phyloP scores from a whole-genome alignment of 2,329 filamentous ascomycete species.

The Phialophora chinensis region DNA sequence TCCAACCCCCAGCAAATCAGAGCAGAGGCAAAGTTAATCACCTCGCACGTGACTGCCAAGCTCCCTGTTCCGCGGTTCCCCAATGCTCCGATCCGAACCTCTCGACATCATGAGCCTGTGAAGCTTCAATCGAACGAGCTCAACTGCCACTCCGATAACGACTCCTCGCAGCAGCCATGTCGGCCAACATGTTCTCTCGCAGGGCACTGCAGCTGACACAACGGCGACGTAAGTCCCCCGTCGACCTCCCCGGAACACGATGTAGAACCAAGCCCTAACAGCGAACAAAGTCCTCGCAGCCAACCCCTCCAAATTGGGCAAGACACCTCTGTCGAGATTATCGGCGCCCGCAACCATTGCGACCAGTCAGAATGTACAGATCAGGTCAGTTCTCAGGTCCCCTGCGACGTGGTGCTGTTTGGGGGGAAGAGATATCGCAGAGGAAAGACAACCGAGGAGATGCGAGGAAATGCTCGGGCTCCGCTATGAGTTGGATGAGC shows the following conservation, averaged over 20 bases:
- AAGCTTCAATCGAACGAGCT: neutral
- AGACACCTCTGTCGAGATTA: conserved; percentile 49
- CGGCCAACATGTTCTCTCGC: conserved; percentile 54
- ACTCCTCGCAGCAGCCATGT: conserved; percentile 24
- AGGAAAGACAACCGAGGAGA: neutral
- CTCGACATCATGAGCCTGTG: conserved; percentile 17
- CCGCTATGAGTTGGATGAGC: neutral
- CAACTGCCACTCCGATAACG: neutral
- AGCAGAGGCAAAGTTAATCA: conserved; percentile 2
- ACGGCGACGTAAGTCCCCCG: conserved; percentile 53
- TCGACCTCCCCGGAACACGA: neutral
- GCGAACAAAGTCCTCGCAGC: conserved; percentile 51
- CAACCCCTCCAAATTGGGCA: conserved; percentile 51
- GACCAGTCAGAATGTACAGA: conserved; percentile 51
- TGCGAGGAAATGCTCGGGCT: neutral
- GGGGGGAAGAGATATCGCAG: neutral
- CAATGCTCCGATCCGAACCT: conserved; percentile 10
- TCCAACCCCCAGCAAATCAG: conserved; percentile 7
- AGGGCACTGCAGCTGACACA: conserved; percentile 55
- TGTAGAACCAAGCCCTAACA: conserved; percentile 5
- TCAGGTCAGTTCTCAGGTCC: conserved; percentile 47
- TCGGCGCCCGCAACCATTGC: conserved; percentile 53
- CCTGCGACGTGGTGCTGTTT: conserved; percentile 3
- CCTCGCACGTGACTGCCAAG: conserved; percentile 7
- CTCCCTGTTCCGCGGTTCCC: neutral